A percentile compares a stretch with the other conserved stretches of the same genome.
Evolutionary conservation across 2,329 filamentous ascomycete genomes (phyloP).

Genomic region (Aureobasidium sp.): DNA sequence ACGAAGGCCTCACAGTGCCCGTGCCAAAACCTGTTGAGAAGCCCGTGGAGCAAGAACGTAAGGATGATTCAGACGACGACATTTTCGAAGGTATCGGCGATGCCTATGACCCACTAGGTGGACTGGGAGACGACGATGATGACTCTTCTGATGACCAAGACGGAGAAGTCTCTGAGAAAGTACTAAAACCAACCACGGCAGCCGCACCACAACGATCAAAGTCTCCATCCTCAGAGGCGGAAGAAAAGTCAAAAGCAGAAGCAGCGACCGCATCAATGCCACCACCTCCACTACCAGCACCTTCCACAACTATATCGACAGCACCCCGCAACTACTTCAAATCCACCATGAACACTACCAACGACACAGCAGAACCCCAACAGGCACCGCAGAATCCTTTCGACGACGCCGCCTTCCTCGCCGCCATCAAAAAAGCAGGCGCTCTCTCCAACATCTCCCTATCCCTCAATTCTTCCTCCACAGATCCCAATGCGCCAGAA

Average conservation of each 20-base stretch:
- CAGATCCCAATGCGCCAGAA: constrained; percentile 37
- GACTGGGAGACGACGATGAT: constrained; percentile 43
- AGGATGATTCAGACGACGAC: constrained; percentile 44
- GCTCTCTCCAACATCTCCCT: constrained; percentile 32
- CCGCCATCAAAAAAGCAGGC: constrained; percentile 74
- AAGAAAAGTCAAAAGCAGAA: constrained; percentile 12
- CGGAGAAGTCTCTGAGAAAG: not conserved
- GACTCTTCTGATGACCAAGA: constrained; percentile 24
- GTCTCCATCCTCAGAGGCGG: not conserved
- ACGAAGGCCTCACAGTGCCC: constrained; percentile 28
- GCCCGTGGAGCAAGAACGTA: constrained; percentile 20
- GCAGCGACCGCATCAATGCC: constrained; percentile 3
- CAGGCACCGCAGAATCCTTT: constrained; percentile 26
- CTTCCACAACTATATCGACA: not conserved
- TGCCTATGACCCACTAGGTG: constrained; percentile 54
- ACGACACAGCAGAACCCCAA: constrained; percentile 15
- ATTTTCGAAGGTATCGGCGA: constrained; percentile 56
- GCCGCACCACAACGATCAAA: not conserved
- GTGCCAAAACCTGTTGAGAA: constrained; percentile 39
- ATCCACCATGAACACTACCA: constrained; percentile 22
- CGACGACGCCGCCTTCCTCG: constrained; percentile 71
- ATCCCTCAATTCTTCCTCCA: constrained; percentile 34
- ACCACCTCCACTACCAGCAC: constrained; percentile 14
- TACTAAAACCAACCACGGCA: not conserved
- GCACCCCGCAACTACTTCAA: constrained; percentile 33